Percentiles rank a stretch among this genome's conserved stretches.
Conservation (phyloP, 2,329 filamentous ascomycete genomes). For the Exserohilum turcica region DNA sequence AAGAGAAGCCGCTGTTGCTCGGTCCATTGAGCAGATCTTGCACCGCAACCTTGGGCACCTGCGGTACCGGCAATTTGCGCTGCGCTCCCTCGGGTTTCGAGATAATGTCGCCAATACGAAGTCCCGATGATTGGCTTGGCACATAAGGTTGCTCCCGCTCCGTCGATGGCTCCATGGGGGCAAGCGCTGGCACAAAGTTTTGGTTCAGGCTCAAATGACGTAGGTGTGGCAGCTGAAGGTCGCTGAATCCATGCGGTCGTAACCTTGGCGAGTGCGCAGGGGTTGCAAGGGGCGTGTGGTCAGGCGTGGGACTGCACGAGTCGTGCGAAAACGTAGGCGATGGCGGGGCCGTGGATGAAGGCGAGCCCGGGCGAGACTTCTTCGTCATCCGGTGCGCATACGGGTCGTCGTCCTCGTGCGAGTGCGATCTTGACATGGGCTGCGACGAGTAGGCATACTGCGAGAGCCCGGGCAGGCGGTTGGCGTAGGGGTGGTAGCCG, state of each 20-base stretch:
- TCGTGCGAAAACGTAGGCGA: conserved; percentile 97
- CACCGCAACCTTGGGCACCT: conserved; percentile 86
- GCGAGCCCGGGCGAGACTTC: conserved; percentile 89
- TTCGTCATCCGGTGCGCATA: conserved; percentile 79
- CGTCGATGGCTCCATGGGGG: conserved; percentile 71
- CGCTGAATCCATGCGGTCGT: conserved; percentile 71
- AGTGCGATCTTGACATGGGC: conserved; percentile 90
- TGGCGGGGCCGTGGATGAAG: conserved; percentile 92
- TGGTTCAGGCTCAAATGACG: conserved; percentile 72
- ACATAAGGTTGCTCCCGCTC: conserved; percentile 65
- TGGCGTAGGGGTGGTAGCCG: conserved; percentile 55
- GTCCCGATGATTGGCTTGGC: conserved; percentile 64
- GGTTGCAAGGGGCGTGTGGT: conserved; percentile 97
- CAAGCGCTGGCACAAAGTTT: conserved; percentile 63
- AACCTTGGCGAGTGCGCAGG: conserved; percentile 93
- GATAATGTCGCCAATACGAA: conserved; percentile 91
- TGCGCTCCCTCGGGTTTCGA: conserved; percentile 84
- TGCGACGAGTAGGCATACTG: conserved; percentile 68
- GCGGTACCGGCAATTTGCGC: conserved; percentile 87
- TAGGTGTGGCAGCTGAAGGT: conserved; percentile 85
- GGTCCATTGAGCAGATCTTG: conserved; percentile 76
- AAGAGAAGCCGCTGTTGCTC: conserved; percentile 65
- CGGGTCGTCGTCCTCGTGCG: conserved; percentile 80
- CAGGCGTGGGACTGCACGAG: conserved; percentile 91
- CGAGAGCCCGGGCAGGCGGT: conserved; percentile 64